Conservation (phyloP, 805 yeast species). For the Nakazawaea peltata region DNA sequence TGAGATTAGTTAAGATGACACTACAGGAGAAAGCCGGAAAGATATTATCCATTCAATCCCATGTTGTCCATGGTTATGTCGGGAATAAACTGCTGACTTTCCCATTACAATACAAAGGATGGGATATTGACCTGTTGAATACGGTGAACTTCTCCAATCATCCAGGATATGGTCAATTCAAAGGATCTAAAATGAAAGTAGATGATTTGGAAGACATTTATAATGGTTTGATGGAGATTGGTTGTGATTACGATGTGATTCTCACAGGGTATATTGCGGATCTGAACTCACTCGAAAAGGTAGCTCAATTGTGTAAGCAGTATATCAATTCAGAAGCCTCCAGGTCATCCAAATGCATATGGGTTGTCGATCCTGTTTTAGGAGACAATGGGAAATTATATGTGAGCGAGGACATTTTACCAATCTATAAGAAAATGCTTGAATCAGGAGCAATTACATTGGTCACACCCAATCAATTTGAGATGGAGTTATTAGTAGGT, state of each 20-base stretch:
- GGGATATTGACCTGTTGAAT: slow-evolving; percentile 90
- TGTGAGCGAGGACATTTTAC: slow-evolving; percentile 51
- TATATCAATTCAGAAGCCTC: slow-evolving; percentile 18
- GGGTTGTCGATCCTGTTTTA: slow-evolving; percentile 85
- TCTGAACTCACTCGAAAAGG: slow-evolving; percentile 42
- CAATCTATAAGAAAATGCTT: slow-evolving; percentile 42
- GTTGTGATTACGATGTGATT: slow-evolving; percentile 51
- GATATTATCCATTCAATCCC: slow-evolving; percentile 67
- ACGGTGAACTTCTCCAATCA: slow-evolving; percentile 89
- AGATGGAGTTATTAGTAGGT: slow-evolving; percentile 53
- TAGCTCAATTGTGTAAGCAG: slow-evolving; percentile 32
- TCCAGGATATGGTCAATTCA: slow-evolving; percentile 73
- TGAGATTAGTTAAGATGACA: too few relatives aligned
- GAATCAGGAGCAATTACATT: slow-evolving; percentile 34
- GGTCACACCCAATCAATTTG: slow-evolving; percentile 71
- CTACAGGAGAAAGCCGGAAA: too few relatives aligned
- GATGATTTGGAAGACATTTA: slow-evolving; percentile 40
- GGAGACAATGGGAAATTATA: slow-evolving; percentile 87
- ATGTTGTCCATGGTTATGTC: slow-evolving; percentile 93
- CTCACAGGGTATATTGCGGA: slow-evolving; percentile 78
- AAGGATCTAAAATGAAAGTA: slow-evolving; percentile 46
- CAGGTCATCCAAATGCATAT: slow-evolving; percentile 28
- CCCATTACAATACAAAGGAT: slow-evolving; percentile 77
- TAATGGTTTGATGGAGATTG: slow-evolving; percentile 45
- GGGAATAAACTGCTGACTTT: slow-evolving; percentile 90